phyloP scores from a whole-genome alignment of 768 basidiomycete species.

The Boletellus emodensis region DNA sequence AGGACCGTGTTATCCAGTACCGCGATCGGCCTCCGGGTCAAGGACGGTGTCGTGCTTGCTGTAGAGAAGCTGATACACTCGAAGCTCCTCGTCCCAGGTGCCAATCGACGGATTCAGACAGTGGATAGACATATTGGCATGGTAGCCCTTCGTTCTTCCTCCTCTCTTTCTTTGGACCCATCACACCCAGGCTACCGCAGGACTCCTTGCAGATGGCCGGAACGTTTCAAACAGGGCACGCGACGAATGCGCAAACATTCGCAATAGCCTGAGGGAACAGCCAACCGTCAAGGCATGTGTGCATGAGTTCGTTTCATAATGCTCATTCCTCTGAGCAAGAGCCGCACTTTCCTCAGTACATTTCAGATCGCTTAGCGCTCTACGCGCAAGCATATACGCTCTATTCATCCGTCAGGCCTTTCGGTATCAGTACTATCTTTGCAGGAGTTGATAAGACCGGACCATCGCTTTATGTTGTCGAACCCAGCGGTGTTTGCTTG shows the following conservation, averaged over 20 bases:
- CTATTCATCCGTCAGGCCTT: slow-evolving; percentile 96
- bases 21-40: slow-evolving; percentile 92
- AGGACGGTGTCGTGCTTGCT: slow-evolving; percentile 90
- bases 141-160: slow-evolving; percentile 37
- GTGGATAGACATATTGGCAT: slow-evolving; percentile 93
- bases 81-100: slow-evolving; percentile 89
- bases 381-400: slow-evolving; percentile 96
- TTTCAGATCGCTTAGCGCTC: slow-evolving; percentile 77
- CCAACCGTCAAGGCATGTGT: slow-evolving; percentile 80
- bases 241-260: slow-evolving; percentile 74
- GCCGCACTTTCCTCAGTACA: slow-evolving; percentile 32
- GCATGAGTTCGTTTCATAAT: slow-evolving; percentile 5
- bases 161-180: slow-evolving; percentile 1
- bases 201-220: slow-evolving; percentile 89
- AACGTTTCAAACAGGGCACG: slow-evolving; percentile 81
- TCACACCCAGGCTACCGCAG: slow-evolving; percentile 74
- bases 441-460: slow-evolving; percentile 86
- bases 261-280: slow-evolving; percentile 68
- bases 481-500: slow-evolving; percentile 91
- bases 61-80: slow-evolving; percentile 98
- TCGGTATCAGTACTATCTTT: slow-evolving; percentile 91
- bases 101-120: slow-evolving; percentile 90
- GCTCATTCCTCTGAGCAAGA: neutral
- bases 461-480: slow-evolving; percentile 83
- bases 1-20: slow-evolving; percentile 50